Conservation (phyloP, 306 rosid species). For the Cucurbita maxima region DNA sequence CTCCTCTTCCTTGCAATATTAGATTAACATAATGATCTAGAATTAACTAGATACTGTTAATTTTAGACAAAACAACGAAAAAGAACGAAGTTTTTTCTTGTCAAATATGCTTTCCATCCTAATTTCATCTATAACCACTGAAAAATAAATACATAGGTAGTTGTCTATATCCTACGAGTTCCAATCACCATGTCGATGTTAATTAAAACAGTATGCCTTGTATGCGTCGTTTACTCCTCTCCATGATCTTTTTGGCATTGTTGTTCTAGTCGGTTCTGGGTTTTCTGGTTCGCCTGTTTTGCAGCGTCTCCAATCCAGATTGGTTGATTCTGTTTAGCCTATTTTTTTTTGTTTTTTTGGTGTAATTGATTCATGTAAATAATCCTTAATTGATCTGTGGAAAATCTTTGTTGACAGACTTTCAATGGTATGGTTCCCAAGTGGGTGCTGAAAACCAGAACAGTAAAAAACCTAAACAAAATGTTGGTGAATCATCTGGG, state of each 20-base stretch:
- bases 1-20: too few relatives aligned
- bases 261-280: too few relatives aligned
- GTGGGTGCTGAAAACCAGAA: constrained; percentile 51
- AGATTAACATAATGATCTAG: too few relatives aligned
- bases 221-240: too few relatives aligned
- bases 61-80: too few relatives aligned
- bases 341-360: not conserved
- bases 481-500: constrained; percentile 80
- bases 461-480: constrained; percentile 34
- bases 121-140: not conserved
- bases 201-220: not conserved
- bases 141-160: not conserved
- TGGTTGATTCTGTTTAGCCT: not conserved
- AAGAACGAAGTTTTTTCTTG: too few relatives aligned
- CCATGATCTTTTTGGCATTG: too few relatives aligned
- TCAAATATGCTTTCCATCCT: not conserved
- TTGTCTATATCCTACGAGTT: not conserved
- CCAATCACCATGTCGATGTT: not conserved
- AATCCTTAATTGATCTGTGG: constrained; percentile 2
- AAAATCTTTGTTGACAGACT: constrained; percentile 41
- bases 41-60: too few relatives aligned
- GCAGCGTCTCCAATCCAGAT: too few relatives aligned
- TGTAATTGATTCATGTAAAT: not conserved
- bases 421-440: constrained; percentile 48
- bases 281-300: too few relatives aligned